Conservation (phyloP, 2,329 filamentous ascomycete species). For the Didymella glomerata region DNA sequence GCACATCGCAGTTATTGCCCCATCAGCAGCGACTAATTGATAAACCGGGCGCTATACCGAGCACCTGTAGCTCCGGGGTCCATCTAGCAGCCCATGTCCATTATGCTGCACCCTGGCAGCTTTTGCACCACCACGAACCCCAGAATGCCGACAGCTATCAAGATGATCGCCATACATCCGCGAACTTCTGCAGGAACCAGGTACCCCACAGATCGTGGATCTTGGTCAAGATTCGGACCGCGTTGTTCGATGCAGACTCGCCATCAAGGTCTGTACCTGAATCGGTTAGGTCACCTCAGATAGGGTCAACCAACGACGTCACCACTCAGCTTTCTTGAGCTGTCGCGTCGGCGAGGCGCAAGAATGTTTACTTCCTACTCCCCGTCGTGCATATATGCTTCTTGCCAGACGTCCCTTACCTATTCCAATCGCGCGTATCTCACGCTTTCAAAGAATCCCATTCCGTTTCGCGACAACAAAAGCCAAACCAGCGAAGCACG, state of each 20-base stretch:
- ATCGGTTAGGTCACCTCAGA: conserved; percentile 23
- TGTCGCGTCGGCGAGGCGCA: conserved; percentile 2
- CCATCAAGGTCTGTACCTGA: conserved; percentile 31
- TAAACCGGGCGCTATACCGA: neutral
- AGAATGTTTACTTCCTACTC: neutral
- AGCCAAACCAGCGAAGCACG: conserved; percentile 21
- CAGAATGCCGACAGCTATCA: conserved; percentile 5
- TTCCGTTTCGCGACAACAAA: conserved; percentile 1
- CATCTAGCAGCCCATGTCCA: neutral
- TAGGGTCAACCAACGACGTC: conserved; percentile 33
- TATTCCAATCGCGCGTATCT: conserved; percentile 5
- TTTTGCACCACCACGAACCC: conserved; percentile 5
- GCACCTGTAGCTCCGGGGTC: neutral
- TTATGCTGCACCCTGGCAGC: neutral
- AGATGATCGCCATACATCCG: conserved; percentile 22
- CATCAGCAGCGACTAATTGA: neutral
- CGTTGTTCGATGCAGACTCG: conserved; percentile 26
- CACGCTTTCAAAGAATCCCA: conserved; percentile 1
- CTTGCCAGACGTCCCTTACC: conserved; percentile 10
- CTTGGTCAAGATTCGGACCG: conserved; percentile 24
- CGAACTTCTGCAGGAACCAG: conserved; percentile 29
- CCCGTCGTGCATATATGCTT: conserved; percentile 23
- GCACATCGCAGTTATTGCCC: neutral
- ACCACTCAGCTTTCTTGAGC: conserved; percentile 29
- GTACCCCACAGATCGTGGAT: conserved; percentile 26